phyloP scores from a whole-genome alignment of 345 rosid genomes.

The Ceriops zippeliana region DNA sequence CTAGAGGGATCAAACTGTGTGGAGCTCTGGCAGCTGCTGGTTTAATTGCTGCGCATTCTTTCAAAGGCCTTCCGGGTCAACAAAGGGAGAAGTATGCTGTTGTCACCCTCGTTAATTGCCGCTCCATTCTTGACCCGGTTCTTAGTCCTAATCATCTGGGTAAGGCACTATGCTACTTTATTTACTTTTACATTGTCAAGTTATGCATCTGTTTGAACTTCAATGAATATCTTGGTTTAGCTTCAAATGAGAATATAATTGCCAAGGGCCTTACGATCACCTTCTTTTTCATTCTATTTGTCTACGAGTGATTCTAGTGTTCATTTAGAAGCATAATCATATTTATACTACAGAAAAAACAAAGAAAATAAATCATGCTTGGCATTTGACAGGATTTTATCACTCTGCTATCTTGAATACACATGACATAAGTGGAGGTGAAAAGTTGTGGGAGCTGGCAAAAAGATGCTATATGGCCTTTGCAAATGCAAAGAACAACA shows the following conservation, averaged over 20 bases:
- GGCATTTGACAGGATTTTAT: conserved; percentile 53
- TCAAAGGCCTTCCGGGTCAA: conserved; percentile 20
- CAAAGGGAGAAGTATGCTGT: conserved; percentile 40
- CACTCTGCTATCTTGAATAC: conserved; percentile 70
- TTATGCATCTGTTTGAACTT: too few relatives aligned
- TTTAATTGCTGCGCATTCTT: conserved; percentile 30
- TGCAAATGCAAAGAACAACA: conserved; percentile 43
- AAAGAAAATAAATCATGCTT: too few relatives aligned
- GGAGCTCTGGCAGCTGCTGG: conserved; percentile 41
- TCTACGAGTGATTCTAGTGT: too few relatives aligned
- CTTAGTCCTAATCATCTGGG: conserved; percentile 52
- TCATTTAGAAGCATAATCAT: too few relatives aligned
- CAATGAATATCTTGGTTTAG: too few relatives aligned
- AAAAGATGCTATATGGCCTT: conserved; percentile 47
- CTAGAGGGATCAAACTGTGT: conserved; percentile 35
- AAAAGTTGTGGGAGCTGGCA: conserved; percentile 64
- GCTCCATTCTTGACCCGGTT: conserved; percentile 59
- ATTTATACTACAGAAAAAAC: too few relatives aligned
- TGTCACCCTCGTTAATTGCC: conserved; percentile 53
- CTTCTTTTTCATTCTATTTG: too few relatives aligned
- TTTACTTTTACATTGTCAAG: too few relatives aligned
- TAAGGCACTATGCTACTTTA: conserved; percentile 9
- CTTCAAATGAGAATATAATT: too few relatives aligned
- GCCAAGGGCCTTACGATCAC: too few relatives aligned
- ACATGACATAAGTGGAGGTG: conserved; percentile 50